A percentile compares a stretch with the other conserved stretches of the same genome.
phyloP scores from a whole-genome alignment of 2,329 filamentous ascomycete species.

The Zasmidium citrigriseum region DNA sequence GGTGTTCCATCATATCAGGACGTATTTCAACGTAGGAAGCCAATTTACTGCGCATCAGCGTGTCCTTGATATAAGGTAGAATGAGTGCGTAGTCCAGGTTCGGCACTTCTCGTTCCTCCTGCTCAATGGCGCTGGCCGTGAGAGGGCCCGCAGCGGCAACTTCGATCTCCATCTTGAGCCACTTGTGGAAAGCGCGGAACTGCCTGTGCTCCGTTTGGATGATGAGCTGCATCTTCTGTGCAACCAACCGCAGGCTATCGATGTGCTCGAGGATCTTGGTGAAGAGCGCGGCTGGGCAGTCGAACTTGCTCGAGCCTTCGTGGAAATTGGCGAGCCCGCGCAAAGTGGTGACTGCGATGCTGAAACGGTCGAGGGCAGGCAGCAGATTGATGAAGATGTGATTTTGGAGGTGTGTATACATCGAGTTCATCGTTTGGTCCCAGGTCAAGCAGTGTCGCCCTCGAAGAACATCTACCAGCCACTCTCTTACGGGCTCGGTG shows the following conservation, averaged over 20 bases:
- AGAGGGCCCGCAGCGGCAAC: constrained; percentile 66
- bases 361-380: constrained; percentile 80
- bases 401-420: constrained; percentile 74
- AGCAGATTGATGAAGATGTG: constrained; percentile 86
- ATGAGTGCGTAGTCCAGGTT: constrained; percentile 71
- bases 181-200: constrained; percentile 76
- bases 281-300: constrained; percentile 48
- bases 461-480: constrained; percentile 56
- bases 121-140: constrained; percentile 64
- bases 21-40: constrained; percentile 26
- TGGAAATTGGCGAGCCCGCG: constrained; percentile 82
- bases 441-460: constrained; percentile 72
- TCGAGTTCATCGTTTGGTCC: constrained; percentile 81
- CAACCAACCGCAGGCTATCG: constrained; percentile 72
- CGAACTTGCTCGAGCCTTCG: constrained; percentile 62
- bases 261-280: constrained; percentile 63
- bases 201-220: constrained; percentile 76
- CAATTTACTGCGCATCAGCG: constrained; percentile 34
- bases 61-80: constrained; percentile 75
- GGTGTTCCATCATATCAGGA: constrained; percentile 51
- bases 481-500: constrained; percentile 74
- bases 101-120: constrained; percentile 73
- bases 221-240: constrained; percentile 70
- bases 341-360: constrained; percentile 78
- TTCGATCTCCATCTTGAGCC: constrained; percentile 83